Percentiles rank a stretch among this genome's conserved stretches.
Evolutionary conservation across 2,329 filamentous ascomycete species (phyloP).

Genomic region (Tolypocladium sp.): DNA sequence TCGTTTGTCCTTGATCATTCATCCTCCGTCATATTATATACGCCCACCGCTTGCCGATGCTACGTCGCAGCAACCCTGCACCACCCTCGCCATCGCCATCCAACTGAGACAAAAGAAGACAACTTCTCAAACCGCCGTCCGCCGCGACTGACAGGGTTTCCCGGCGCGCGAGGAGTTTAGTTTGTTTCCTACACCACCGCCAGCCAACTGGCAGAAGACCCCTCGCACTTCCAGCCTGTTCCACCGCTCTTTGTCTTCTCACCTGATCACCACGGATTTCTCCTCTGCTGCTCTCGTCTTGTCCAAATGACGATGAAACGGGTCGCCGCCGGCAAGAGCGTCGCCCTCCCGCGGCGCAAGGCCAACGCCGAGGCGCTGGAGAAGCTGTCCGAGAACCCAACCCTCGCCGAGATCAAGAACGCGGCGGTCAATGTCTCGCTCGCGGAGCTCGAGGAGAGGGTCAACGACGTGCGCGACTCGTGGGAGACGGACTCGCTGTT

Average conservation of each 20-base stretch:
- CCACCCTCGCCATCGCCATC: not conserved
- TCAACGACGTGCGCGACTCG: conserved; percentile 41
- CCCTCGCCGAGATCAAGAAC: conserved; percentile 24
- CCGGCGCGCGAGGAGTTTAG: not conserved
- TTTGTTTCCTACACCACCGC: not conserved
- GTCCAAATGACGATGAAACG: conserved; percentile 8
- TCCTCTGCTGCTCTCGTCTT: not conserved
- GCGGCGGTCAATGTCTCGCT: conserved; percentile 26
- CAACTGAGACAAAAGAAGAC: not conserved
- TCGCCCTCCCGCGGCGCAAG: conserved; percentile 22
- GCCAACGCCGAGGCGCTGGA: conserved; percentile 25
- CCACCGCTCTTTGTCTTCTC: not conserved
- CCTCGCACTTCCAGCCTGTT: too few species aligned
- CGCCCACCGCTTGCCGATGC: not conserved
- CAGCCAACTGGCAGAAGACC: too few species aligned
- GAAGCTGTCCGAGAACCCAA: conserved; percentile 21
- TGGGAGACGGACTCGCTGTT: conserved; percentile 59
- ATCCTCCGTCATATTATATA: not conserved
- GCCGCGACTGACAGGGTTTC: not conserved
- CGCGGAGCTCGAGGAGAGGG: conserved; percentile 40
- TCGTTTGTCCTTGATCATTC: not conserved
- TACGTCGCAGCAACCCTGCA: not conserved
- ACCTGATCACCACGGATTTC: not conserved
- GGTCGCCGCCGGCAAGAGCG: conserved; percentile 15
- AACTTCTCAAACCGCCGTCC: not conserved